phyloP scores from a whole-genome alignment of 768 basidiomycete species.

The Calocybe cyanea region DNA sequence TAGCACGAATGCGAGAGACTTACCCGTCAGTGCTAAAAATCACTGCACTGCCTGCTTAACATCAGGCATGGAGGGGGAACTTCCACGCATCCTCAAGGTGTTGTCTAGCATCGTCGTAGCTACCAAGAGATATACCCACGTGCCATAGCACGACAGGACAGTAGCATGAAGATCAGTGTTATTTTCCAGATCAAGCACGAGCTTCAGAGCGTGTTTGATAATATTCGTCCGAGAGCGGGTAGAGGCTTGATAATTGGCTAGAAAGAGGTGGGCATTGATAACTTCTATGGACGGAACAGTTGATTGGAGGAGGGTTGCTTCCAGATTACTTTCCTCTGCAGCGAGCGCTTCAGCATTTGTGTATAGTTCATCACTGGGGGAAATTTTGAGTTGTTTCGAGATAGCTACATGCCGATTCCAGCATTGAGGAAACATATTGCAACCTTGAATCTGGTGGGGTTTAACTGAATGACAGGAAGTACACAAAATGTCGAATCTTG shows the following conservation, averaged over 20 bases:
- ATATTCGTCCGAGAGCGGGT: constrained; percentile 16
- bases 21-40: background rate
- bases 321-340: background rate
- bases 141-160: background rate
- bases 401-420: constrained; percentile 12
- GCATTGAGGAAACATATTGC: constrained; percentile 5
- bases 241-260: constrained; percentile 14
- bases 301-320: constrained; percentile 10
- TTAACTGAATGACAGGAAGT: constrained; percentile 17
- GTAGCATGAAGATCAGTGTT: background rate
- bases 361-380: constrained; percentile 9
- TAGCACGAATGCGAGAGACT: too few species aligned
- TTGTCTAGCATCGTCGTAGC: background rate
- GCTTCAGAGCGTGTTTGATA: constrained; percentile 6
- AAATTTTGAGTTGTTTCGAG: constrained; percentile 10
- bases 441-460: constrained; percentile 5
- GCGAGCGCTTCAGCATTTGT: background rate
- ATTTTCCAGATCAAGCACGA: background rate
- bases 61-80: background rate
- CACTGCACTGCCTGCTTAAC: background rate
- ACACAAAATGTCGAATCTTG: constrained; percentile 8
- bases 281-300: background rate
- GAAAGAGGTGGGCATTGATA: constrained; percentile 16
- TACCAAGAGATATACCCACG: background rate
- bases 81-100: background rate